A percentile compares a stretch with the other conserved stretches of the same genome.
Evolutionary conservation across 2,329 filamentous ascomycete genomes (phyloP).

Genomic region (Hypoxylon sp.): DNA sequence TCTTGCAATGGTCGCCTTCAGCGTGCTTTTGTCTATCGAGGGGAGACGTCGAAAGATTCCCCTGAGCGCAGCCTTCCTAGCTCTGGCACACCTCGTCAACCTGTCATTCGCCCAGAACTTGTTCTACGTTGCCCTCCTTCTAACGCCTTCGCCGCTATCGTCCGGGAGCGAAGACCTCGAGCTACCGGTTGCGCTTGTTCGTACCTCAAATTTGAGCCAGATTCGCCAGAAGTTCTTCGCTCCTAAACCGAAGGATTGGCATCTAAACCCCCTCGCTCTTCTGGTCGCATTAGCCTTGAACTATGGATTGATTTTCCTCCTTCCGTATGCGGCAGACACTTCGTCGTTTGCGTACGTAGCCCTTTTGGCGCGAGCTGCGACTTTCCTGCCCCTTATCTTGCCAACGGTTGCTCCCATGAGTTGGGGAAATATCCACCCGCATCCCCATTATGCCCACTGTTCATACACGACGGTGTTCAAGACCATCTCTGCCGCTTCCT

Average conservation of each 20-base stretch:
- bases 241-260: constrained; percentile 59
- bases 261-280: constrained; percentile 54
- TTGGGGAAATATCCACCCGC: constrained; percentile 60
- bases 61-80: constrained; percentile 66
- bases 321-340: constrained; percentile 57
- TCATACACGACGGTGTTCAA: constrained; percentile 62
- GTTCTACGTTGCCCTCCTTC: constrained; percentile 69
- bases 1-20: constrained; percentile 65
- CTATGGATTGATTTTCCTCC: constrained; percentile 52
- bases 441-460: constrained; percentile 55
- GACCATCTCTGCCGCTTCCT: constrained; percentile 57
- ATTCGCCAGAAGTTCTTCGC: constrained; percentile 51
- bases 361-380: constrained; percentile 53
- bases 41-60: constrained; percentile 68
- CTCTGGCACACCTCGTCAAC: constrained; percentile 69
- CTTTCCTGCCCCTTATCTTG: constrained; percentile 60
- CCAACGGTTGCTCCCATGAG: constrained; percentile 60
- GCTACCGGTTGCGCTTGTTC: constrained; percentile 47
- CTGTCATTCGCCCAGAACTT: constrained; percentile 72
- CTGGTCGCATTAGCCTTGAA: constrained; percentile 52
- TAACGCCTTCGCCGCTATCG: constrained; percentile 64
- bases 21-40: constrained; percentile 68
- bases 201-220: constrained; percentile 48
- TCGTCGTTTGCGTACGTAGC: constrained; percentile 53
- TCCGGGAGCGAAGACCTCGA: constrained; percentile 44